phyloP scores from a whole-genome alignment of 345 rosid species.

The Excoecaria agallocha region DNA sequence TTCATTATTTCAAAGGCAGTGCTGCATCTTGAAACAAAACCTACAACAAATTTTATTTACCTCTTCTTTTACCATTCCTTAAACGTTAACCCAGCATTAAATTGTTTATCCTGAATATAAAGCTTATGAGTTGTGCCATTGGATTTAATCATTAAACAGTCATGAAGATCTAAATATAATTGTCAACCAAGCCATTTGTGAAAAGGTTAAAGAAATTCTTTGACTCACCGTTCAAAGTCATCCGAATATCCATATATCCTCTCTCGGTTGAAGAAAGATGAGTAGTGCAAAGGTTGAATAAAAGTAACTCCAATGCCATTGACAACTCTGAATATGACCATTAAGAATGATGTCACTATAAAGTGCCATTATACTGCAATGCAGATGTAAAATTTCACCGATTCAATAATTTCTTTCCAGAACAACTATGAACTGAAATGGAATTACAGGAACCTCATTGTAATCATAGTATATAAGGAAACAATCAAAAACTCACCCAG shows the following conservation, averaged over 20 bases:
- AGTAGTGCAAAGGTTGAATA: constrained; percentile 62
- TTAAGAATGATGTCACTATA: constrained; percentile 11
- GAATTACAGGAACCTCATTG: not conserved
- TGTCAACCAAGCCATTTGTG: not conserved
- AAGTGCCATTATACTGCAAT: not conserved
- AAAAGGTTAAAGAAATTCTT: constrained; percentile 16
- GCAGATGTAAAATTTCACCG: not conserved
- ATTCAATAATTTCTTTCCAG: not conserved
- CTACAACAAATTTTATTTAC: not conserved
- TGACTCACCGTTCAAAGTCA: constrained; percentile 76
- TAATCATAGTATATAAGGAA: constrained; percentile 11
- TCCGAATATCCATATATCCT: constrained; percentile 66
- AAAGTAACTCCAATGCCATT: constrained; percentile 74
- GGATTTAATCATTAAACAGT: not conserved
- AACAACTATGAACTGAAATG: constrained; percentile 5
- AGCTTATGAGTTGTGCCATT: not conserved
- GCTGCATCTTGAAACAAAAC: not conserved
- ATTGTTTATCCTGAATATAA: not conserved
- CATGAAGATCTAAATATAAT: not conserved
- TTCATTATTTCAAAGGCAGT: constrained; percentile 1
- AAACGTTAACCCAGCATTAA: not conserved
- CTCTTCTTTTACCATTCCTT: not conserved
- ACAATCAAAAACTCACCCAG: constrained; percentile 52
- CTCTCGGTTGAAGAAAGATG: constrained; percentile 67
- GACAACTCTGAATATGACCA: constrained; percentile 49